Evolutionary conservation across 345 rosid species (phyloP), one percentile per base, ranked within the genome.

Genomic region (Kandelia obovata): DNA sequence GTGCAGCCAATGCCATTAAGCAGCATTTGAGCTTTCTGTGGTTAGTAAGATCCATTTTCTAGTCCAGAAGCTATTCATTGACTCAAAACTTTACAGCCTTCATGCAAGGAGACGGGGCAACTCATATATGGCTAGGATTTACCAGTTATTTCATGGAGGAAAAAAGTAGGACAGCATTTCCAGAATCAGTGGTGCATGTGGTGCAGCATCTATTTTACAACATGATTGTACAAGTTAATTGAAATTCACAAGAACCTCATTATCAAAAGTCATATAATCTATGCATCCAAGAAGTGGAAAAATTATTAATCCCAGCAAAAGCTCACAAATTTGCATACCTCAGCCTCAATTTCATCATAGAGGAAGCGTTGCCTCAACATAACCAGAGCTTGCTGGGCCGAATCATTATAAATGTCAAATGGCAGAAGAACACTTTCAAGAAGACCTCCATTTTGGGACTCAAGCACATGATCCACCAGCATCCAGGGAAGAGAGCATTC

Each of bases 401-500:
- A 92, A 84, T 95, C 99, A 83, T 95, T 95, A 74, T 95, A 95
- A 65, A 92, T 86, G 75, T 95, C 99, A 84, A 95, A 92, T 76
- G 98, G 96, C 75, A 90, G 80, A 73, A 95, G 81, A 70, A 88
- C 86, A 79, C 96, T 95, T 82, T 95, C 99, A 77, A 95, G 83
- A 80, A 92, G 92, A 67, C 96, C 96, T 27, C 91, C 78, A 81
- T 83, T 87, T 58, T 81, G 93, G 69, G 87, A 81, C 71, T 90
- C 99, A 20, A 95, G 91, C 75, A 89, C 84, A 70, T 95, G 85
- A 73, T 90, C 98, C 76, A 90, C 86, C 82, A 95, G 79, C 98
- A 95, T 95, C 99, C 99, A 95, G 62, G 99, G 99, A 74, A 95
- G 96, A 76, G 99, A 95, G 81, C 99, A 92, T 78, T 95, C 98